Base-by-base conservation (phyloP, 2,329 filamentous ascomycete genomes). In the Neophaeococcomyces aloes region DNA sequence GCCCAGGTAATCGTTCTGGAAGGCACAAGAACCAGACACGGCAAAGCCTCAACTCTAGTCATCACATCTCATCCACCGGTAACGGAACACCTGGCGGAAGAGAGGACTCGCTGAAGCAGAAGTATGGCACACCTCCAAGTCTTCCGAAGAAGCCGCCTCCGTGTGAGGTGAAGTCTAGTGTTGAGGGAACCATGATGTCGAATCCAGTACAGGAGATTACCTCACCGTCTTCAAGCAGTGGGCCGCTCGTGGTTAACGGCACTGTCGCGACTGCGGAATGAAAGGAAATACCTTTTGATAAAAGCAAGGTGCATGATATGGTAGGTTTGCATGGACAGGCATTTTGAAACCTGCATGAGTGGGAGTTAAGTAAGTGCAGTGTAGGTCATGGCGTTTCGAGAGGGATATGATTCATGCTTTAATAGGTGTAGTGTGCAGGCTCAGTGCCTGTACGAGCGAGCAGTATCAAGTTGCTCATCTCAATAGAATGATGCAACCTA, bases 141-240 rank as follows among this genome's bases (percentile, higher is more conserved):
- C 60, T 71, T 17, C 68, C 68, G 21, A 68, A 67, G 13, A 71
- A 71, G 54, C 68, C 68, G 15, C 68, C 68, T n/a, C 68, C 68
- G 25, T 68, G 67, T 33, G 30, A 29, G 25, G 30, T 32, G 5
- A 32, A 21, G 18, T 13, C 6, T 8, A 30, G 17, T 7, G 6
- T 30, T 7, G 37, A 39, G 14, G 14, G n/a, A 15, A 17, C 13
- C 7, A 14, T 4, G n/a, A 18, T 6, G 19, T 14, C 37, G 21
- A 21, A 5, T 10, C 5, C 10, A 3, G 4, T 21, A 7, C 38
- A 41, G 10, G 29, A 41, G 14, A 18, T 25, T 3, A 33, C 4
- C 13, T 14, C 38, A 33, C 11, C 29, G 30, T 18, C 38, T 7
- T n/a, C n/a, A n/a, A 23, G 11, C 3, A 18, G 7, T 11, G 19